These are phyloP conservation scores for Penicillium paneum DNA, from an alignment of 2,329 filamentous ascomycete genomes.

Conservation along the genomic window DNA sequence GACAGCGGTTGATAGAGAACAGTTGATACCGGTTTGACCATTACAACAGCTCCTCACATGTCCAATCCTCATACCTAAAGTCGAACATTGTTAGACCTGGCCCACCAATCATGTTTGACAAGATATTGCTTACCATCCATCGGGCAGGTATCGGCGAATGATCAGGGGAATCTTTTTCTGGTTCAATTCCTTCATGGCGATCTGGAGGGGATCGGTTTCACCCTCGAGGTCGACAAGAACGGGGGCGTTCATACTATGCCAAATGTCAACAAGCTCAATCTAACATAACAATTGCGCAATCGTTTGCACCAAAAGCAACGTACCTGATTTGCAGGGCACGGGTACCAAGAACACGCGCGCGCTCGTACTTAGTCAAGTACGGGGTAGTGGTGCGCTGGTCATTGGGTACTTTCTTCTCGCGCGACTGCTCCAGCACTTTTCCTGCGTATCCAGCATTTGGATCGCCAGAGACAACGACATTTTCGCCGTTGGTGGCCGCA, in stretches of 20 bases:
- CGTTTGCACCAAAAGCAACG: constrained; percentile 56
- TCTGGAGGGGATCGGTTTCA: constrained; percentile 95
- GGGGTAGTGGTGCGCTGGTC: constrained; percentile 88
- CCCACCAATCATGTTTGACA: neutral
- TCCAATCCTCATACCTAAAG: constrained; percentile 96
- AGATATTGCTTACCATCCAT: constrained; percentile 75
- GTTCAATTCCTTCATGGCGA: constrained; percentile 93
- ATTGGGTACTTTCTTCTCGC: constrained; percentile 84
- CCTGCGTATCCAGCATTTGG: constrained; percentile 47
- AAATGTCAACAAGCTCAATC: constrained; percentile 23
- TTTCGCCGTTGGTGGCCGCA: constrained; percentile 39
- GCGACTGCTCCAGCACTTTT: constrained; percentile 57
- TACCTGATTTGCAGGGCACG: constrained; percentile 94
- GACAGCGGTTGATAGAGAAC: constrained; percentile 15
- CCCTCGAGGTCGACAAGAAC: constrained; percentile 95
- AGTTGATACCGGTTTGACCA: constrained; percentile 4
- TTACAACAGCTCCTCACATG: constrained; percentile 85
- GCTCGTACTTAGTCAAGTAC: constrained; percentile 99
- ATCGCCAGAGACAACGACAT: constrained; percentile 49
- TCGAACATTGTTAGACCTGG: constrained; percentile 8
- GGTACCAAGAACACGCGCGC: constrained; percentile 87
- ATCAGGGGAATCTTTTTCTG: constrained; percentile 99
- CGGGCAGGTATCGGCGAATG: constrained; percentile 89
- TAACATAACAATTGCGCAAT: constrained; percentile 69
- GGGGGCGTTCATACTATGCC: constrained; percentile 84